Conservation (phyloP, 2,329 filamentous ascomycete genomes). For the Talaromyces sp. region DNA sequence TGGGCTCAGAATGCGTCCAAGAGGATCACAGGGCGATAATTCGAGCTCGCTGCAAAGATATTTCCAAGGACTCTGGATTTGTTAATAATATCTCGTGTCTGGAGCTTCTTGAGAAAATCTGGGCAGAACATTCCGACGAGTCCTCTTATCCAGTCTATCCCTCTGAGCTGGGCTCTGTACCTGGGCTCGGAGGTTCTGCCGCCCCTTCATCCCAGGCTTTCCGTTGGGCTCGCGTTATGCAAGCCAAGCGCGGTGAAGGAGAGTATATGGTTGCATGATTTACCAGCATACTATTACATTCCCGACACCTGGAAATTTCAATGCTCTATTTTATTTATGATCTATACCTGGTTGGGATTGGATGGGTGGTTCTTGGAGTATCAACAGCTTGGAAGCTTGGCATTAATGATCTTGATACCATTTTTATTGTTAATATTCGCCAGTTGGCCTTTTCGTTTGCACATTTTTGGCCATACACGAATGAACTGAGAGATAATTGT, state of each 20-base stretch:
- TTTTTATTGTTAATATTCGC: slow-evolving; percentile 15
- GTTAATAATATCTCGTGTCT: slow-evolving; percentile 89
- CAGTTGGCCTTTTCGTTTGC: not conserved
- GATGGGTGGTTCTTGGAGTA: slow-evolving; percentile 3
- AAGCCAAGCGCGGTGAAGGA: slow-evolving; percentile 38
- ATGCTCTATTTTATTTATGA: not conserved
- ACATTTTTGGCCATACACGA: not conserved
- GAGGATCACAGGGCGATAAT: slow-evolving; percentile 78
- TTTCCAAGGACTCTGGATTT: slow-evolving; percentile 86
- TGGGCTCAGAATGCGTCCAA: slow-evolving; percentile 85
- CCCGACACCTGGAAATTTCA: not conserved
- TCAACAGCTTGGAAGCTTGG: slow-evolving; percentile 12
- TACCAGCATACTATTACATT: not conserved
- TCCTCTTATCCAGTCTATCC: slow-evolving; percentile 27
- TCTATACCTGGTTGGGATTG: not conserved
- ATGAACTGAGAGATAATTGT: not conserved
- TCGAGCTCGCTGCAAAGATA: slow-evolving; percentile 77
- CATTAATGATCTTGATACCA: slow-evolving; percentile 22
- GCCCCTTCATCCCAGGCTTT: slow-evolving; percentile 31
- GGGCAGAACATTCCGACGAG: slow-evolving; percentile 55
- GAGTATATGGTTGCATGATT: slow-evolving; percentile 45
- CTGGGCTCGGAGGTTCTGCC: slow-evolving; percentile 15
- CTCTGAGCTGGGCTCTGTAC: slow-evolving; percentile 18
- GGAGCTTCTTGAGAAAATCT: slow-evolving; percentile 82
- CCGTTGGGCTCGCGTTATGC: slow-evolving; percentile 43